Conservation (phyloP, 2,329 filamentous ascomycete genomes). For the Elsinoe ampelina region DNA sequence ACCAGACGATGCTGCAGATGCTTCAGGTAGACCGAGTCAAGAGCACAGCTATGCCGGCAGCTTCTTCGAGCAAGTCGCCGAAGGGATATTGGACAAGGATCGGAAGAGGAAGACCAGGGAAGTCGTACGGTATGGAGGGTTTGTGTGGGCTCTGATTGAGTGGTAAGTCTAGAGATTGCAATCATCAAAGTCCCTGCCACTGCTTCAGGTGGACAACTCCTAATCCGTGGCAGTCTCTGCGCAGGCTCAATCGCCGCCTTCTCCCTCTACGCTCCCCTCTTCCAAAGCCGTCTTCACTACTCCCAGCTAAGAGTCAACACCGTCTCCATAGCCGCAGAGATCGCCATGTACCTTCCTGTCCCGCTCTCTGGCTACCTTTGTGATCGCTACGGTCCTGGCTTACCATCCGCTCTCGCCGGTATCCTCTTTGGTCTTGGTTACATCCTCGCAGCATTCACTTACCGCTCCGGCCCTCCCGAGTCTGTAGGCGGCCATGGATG, state of each 20-base stretch:
- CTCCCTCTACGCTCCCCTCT: slow-evolving; percentile 84
- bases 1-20: slow-evolving; percentile 25
- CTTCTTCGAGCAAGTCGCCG: slow-evolving; percentile 53
- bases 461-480: slow-evolving; percentile 49
- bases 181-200: not conserved
- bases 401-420: slow-evolving; percentile 63
- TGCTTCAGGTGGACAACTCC: not conserved
- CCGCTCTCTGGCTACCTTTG: slow-evolving; percentile 83
- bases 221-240: slow-evolving; percentile 45
- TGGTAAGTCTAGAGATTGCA: slow-evolving; percentile 34
- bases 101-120: slow-evolving; percentile 45
- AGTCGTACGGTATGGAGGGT: slow-evolving; percentile 46
- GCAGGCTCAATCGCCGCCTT: slow-evolving; percentile 89
- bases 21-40: slow-evolving; percentile 28
- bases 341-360: slow-evolving; percentile 88
- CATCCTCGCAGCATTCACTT: slow-evolving; percentile 69
- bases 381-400: slow-evolving; percentile 74
- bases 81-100: slow-evolving; percentile 51
- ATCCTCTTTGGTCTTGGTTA: slow-evolving; percentile 74
- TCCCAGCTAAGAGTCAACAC: slow-evolving; percentile 87
- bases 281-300: slow-evolving; percentile 79
- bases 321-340: slow-evolving; percentile 74
- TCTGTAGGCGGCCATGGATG: slow-evolving; percentile 47
- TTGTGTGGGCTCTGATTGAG: slow-evolving; percentile 51
- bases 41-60: slow-evolving; percentile 40